Percentiles rank a stretch among this genome's conserved stretches.
Evolutionary conservation across 2,329 filamentous ascomycete species (phyloP).

Genomic region (Lachnellula cervina): DNA sequence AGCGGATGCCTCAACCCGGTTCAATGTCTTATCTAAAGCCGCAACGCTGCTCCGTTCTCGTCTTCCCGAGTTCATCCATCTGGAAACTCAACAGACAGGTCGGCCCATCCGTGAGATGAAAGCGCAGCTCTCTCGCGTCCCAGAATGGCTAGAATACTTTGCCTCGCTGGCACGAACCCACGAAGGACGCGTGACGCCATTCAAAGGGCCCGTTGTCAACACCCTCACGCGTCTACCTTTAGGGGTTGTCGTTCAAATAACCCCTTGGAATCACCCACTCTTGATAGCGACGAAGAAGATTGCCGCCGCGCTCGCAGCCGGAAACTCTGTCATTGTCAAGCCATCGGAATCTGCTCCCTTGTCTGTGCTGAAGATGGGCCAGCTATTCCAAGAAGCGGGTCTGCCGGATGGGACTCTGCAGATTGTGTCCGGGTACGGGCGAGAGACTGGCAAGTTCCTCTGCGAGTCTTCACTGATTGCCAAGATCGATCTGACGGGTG

Average conservation of each 20-base stretch:
- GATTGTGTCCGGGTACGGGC: slow-evolving; percentile 49
- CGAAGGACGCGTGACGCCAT: slow-evolving; percentile 61
- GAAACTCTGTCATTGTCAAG: slow-evolving; percentile 35
- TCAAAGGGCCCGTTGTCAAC: slow-evolving; percentile 55
- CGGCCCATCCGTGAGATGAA: slow-evolving; percentile 65
- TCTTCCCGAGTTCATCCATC: slow-evolving; percentile 52
- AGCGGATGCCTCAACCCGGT: slow-evolving; percentile 38
- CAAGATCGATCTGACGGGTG: slow-evolving; percentile 65
- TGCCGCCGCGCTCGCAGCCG: slow-evolving; percentile 32
- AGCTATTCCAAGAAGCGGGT: slow-evolving; percentile 38
- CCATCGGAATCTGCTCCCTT: slow-evolving; percentile 38
- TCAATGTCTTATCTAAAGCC: slow-evolving; percentile 56
- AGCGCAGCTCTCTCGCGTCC: slow-evolving; percentile 60
- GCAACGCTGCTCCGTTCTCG: slow-evolving; percentile 48
- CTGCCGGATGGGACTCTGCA: slow-evolving; percentile 39
- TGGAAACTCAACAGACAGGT: slow-evolving; percentile 65
- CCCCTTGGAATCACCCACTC: slow-evolving; percentile 55
- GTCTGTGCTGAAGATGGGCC: slow-evolving; percentile 37
- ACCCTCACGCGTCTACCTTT: slow-evolving; percentile 50
- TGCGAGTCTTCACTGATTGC: slow-evolving; percentile 53
- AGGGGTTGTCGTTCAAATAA: slow-evolving; percentile 53
- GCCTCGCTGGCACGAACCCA: slow-evolving; percentile 62
- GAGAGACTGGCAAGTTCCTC: slow-evolving; percentile 47
- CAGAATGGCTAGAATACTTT: slow-evolving; percentile 69
- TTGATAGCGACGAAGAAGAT: slow-evolving; percentile 49